phyloP scores from a whole-genome alignment of 148 eudicot species.

The Silene latifolia region DNA sequence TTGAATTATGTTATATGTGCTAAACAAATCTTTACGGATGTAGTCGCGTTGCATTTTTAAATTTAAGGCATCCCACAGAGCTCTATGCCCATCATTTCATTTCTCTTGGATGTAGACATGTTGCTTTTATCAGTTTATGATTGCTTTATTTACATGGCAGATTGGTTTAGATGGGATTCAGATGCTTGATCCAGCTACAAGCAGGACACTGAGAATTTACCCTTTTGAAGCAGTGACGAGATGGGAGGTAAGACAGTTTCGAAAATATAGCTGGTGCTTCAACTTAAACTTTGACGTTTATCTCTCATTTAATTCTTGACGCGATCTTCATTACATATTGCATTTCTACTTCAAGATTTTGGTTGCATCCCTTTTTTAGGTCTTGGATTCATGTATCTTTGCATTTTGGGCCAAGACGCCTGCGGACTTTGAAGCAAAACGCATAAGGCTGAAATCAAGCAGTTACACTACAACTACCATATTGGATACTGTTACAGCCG shows the following conservation, averaged over 20 bases:
- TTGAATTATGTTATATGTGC: background rate
- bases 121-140: background rate
- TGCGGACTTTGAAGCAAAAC: conserved; percentile 60
- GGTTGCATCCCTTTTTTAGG: conserved; percentile 37
- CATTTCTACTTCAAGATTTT: background rate
- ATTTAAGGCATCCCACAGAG: background rate
- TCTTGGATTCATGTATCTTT: conserved; percentile 75
- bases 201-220: conserved; percentile 68
- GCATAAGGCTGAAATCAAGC: conserved; percentile 81
- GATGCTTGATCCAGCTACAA: conserved; percentile 76
- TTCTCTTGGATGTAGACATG: background rate
- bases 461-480: conserved; percentile 78
- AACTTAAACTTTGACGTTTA: background rate
- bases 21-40: background rate
- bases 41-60: background rate
- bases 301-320: background rate
- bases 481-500: conserved; percentile 83
- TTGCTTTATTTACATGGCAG: conserved; percentile 27
- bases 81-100: background rate
- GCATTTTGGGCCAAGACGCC: conserved; percentile 90
- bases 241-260: conserved; percentile 62
- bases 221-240: conserved; percentile 68
- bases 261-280: background rate
- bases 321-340: background rate
- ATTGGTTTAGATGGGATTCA: conserved; percentile 90